phyloP scores from a whole-genome alignment of 2,329 filamentous ascomycete genomes.

The Emericellopsis atlantica region DNA sequence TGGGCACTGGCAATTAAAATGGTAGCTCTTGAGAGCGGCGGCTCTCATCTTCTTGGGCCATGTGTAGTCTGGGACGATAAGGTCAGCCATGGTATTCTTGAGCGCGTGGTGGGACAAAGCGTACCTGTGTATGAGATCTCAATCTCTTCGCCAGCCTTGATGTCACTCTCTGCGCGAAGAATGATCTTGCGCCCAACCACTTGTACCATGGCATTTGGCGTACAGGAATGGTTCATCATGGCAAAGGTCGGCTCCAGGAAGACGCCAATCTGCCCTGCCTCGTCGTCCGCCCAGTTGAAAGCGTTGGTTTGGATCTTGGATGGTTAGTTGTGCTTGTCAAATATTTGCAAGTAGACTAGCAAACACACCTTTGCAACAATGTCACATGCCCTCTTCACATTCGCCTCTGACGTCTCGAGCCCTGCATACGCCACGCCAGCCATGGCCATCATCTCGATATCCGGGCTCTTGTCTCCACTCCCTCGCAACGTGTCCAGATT shows the following conservation, averaged over 20 bases:
- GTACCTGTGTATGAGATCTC: slow-evolving; percentile 49
- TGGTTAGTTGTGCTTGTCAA: neutral
- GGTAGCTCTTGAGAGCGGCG: slow-evolving; percentile 31
- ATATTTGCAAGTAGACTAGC: neutral
- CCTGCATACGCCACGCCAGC: slow-evolving; percentile 27
- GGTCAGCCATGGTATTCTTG: neutral
- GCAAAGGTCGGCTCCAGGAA: slow-evolving; percentile 43
- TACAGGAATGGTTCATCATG: slow-evolving; percentile 51
- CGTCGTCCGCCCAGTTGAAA: slow-evolving; percentile 42
- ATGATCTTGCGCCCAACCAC: slow-evolving; percentile 38
- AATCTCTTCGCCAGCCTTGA: slow-evolving; percentile 41
- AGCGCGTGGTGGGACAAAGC: slow-evolving; percentile 5
- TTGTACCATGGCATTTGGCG: slow-evolving; percentile 45
- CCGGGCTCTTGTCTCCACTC: slow-evolving; percentile 26
- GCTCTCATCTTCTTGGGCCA: slow-evolving; percentile 28
- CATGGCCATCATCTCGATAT: slow-evolving; percentile 35
- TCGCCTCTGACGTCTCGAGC: slow-evolving; percentile 18
- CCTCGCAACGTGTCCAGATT: slow-evolving; percentile 29
- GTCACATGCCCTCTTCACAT: slow-evolving; percentile 26
- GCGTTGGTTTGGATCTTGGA: slow-evolving; percentile 47
- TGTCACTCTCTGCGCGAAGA: slow-evolving; percentile 34
- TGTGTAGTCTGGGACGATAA: slow-evolving; percentile 28
- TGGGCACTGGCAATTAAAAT: slow-evolving; percentile 37
- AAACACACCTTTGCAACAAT: slow-evolving; percentile 40
- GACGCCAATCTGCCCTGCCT: slow-evolving; percentile 38